Conservation (phyloP, 352 stramenopile genomes). For the Pythium diclinum region DNA sequence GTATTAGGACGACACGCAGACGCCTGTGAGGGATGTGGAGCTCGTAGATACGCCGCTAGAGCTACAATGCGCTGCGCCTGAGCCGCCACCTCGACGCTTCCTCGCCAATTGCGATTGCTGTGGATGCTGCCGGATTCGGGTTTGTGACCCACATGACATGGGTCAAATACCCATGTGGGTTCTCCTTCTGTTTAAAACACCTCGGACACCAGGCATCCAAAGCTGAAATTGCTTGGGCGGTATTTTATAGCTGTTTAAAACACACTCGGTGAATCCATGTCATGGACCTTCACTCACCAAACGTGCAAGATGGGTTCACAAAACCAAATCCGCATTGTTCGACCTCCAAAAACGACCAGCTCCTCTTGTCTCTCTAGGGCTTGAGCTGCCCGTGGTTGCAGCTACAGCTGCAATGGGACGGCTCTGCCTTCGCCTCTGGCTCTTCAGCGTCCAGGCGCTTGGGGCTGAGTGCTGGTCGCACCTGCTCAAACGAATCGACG, state of each 20-base stretch:
- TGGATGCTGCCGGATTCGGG: not conserved
- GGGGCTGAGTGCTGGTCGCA: slow-evolving; percentile 1
- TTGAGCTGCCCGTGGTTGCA: slow-evolving; percentile 2
- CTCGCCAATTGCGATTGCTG: not conserved
- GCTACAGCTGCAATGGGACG: not conserved
- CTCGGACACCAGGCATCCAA: no score
- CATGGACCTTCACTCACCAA: no score
- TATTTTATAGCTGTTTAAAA: no score
- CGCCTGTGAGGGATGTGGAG: not conserved
- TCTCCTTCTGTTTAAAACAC: not conserved
- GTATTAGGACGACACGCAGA: not conserved
- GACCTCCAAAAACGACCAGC: not conserved
- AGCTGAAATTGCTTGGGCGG: no score
- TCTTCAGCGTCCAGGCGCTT: not conserved
- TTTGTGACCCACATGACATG: not conserved
- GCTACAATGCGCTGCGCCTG: not conserved
- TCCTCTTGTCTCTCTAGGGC: not conserved
- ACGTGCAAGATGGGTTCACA: slow-evolving; percentile 5
- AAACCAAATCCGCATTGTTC: no score
- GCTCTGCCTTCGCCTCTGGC: not conserved
- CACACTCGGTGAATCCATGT: no score
- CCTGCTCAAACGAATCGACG: slow-evolving; percentile 2
- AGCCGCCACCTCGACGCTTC: not conserved
- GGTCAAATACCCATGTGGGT: not conserved
- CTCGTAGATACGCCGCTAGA: not conserved